Base-by-base conservation (phyloP, 768 basidiomycete species). In the Lentinula raphanica region DNA sequence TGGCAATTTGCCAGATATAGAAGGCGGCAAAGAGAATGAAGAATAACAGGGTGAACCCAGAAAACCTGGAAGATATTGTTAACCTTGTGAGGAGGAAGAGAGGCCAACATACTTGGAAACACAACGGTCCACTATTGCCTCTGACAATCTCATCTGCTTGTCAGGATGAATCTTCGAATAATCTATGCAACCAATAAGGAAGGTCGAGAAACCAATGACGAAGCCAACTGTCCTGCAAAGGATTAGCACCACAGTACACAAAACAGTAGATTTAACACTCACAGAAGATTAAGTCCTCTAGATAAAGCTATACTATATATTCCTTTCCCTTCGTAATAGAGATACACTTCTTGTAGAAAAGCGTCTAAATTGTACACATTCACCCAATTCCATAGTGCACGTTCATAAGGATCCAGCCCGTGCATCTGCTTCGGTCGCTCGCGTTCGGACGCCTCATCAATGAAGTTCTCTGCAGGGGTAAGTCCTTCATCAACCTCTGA, bases 351-450 rank as follows among this genome's bases (percentile, higher is more conserved):
- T 72, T 96, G 92, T 28, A 99, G 73, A 71, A 95, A 99, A 7
- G 86, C 87, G 66, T 99, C 97, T 38, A 99, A 80, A 68, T 99
- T 98, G 68, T 94, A 93, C 12, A 98, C 94, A 68, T 99, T 99
- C 59, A 98, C 94, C 97, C 97, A 99, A 58, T 91, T 90, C 97
- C 97, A 99, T 49, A 98, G 71, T 1, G 97, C 97, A 59, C 86
- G 87, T 70, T 99, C 94, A 66, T 91, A 87, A 12, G 85, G 84
- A 66, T 94, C 89, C 45, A 94, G 69, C 8, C 91, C 88, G 51
- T 84, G 80, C 79, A 86, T 82, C 42, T 74, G 77, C 59, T 76
- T 83, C 19, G 72, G 45, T 7, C 54, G 54, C 4, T 44, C 54
- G 9, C 54, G 54, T 39, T 55, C 54, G 11, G 54, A 25, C 23